phyloP scores from a whole-genome alignment of 257 asterid genomes.

The Fraxinus anomala region DNA sequence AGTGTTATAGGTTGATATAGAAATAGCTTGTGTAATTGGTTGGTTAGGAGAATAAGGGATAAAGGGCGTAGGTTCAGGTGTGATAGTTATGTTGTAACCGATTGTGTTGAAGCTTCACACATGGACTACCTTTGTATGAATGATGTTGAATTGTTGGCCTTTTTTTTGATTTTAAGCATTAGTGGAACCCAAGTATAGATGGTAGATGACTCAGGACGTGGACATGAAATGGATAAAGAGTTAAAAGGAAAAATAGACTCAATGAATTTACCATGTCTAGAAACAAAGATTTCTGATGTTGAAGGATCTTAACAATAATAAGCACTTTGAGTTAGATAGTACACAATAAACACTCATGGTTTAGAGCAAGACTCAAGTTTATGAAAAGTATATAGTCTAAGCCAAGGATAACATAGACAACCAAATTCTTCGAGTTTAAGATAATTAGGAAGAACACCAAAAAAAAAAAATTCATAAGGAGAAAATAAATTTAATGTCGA shows the following conservation, averaged over 20 bases:
- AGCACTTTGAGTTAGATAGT: background rate
- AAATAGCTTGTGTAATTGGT: too few species aligned
- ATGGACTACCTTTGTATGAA: too few species aligned
- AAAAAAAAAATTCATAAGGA: background rate
- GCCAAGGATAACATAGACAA: background rate
- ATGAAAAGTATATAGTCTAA: too few species aligned
- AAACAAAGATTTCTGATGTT: background rate
- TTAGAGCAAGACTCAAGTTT: background rate
- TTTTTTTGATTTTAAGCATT: background rate
- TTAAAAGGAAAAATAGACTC: background rate
- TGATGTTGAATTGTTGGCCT: too few species aligned
- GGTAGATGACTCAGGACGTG: background rate
- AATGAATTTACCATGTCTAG: background rate
- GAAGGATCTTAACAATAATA: background rate
- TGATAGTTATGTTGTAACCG: too few species aligned
- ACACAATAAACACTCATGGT: background rate
- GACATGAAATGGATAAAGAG: too few species aligned
- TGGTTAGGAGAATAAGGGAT: too few species aligned
- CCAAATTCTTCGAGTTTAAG: background rate
- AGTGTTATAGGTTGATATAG: too few species aligned
- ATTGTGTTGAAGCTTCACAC: too few species aligned
- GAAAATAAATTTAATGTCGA: background rate
- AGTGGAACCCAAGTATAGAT: too few species aligned
- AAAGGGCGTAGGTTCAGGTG: too few species aligned
- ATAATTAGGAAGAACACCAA: too few species aligned